These are phyloP conservation scores for Prunus salicina DNA, from an alignment of 306 rosid genomes.

Conservation along the genomic window DNA sequence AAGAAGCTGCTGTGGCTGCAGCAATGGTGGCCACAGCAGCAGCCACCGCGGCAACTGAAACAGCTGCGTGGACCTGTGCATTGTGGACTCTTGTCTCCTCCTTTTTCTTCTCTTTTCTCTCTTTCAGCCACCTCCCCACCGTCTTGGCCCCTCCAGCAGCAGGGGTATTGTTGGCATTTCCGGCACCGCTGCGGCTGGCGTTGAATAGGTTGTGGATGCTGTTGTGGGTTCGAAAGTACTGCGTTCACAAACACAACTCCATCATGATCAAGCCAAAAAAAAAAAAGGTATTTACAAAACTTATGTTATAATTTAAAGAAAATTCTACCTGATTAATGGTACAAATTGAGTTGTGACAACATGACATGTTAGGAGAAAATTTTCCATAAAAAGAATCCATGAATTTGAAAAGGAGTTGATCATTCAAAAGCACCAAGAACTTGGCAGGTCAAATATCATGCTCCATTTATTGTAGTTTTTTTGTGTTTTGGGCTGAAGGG, in stretches of 20 bases:
- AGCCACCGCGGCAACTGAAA: constrained; percentile 91
- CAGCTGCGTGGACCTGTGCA: constrained; percentile 87
- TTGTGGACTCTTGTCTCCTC: constrained; percentile 85
- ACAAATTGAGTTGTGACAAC: background rate
- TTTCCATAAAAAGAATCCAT: too few species aligned
- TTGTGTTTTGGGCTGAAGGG: background rate
- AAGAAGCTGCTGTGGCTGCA: constrained; percentile 79
- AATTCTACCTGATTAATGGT: too few species aligned
- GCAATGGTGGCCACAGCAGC: constrained; percentile 85
- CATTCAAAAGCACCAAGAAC: background rate
- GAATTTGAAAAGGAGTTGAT: background rate
- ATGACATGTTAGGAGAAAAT: background rate
- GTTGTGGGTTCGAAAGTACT: constrained; percentile 85
- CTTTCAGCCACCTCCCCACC: constrained; percentile 96
- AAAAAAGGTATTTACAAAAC: background rate
- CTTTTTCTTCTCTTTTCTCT: constrained; percentile 88
- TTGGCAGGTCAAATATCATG: background rate
- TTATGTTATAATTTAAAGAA: too few species aligned
- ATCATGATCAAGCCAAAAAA: background rate
- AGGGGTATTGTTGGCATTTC: constrained; percentile 36
- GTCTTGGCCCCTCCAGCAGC: constrained; percentile 66
- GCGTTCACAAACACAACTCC: constrained; percentile 15
- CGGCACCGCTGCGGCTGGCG: constrained; percentile 63
- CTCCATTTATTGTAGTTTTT: too few species aligned
- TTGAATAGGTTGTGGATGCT: constrained; percentile 72